Base-by-base conservation (phyloP, 768 basidiomycete genomes). In the Dictyophora rubrovolvata region DNA sequence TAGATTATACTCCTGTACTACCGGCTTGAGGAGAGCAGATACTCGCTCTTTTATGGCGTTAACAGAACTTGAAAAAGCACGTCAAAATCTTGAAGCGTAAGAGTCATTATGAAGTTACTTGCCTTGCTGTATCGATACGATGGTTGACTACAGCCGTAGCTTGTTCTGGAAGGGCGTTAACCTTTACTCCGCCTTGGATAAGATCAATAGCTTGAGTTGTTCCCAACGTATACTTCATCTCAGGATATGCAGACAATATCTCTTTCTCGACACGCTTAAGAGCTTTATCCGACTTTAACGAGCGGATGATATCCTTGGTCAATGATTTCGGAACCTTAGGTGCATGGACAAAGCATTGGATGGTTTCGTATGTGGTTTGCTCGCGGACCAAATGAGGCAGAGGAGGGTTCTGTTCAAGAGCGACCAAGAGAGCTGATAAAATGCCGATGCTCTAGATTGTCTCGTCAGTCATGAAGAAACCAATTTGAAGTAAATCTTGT, bases 201-300 rank as follows among this genome's bases (percentile, higher is more conserved):
- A 93, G 66, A 65, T 90, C 88, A 48, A 86, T 78, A 0, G 90
- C 90, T 69, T 89, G 87, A 1, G 89, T 90, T 4, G 87, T 90
- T 35, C 81, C 76, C 4, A 83, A 73, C 9, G 83, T 67, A 61
- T 74, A 81, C 56, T 74, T 76, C 61, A 74, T 71, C 4, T 62
- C 22, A 0, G 66, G 67, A 63, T 80, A 70, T 53, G 74, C 65
- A 23, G 75, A 70, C 21, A 60, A 59, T 36, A 65, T 66, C 22
- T 81, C 67, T 37, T 74, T 66, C 57, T 83, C 82, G 9, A 87
- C 75, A 28, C 70, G 69, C 33, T 69, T 69, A 37, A 92, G 73
- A 1, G 79, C 79, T 48, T 69, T 67, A 48, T 86, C 74, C 12
- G 79, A 83, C 37, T 68, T 68, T 12, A 69, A 66, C 1, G 86